A percentile compares a stretch with the other conserved stretches of the same genome.
These are phyloP conservation scores for Candida yuanshanica DNA, from an alignment of 805 yeast genomes.

Conservation along the genomic window DNA sequence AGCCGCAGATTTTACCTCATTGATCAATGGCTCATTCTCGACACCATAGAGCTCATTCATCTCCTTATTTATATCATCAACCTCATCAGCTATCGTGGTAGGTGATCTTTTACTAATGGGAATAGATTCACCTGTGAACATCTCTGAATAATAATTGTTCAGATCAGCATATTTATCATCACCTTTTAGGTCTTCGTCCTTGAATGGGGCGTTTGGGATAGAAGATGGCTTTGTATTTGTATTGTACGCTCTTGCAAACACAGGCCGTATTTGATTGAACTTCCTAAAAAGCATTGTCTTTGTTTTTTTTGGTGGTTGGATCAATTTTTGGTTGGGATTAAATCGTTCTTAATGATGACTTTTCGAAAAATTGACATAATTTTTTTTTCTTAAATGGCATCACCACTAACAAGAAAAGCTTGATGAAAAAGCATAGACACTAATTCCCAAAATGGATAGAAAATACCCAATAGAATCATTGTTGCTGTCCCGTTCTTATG, in stretches of 20 bases:
- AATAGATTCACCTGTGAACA: conserved; percentile 23
- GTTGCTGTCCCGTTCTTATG: conserved; percentile 17
- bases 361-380: too few relatives aligned
- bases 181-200: not conserved
- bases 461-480: conserved; percentile 20
- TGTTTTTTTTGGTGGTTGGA: not conserved
- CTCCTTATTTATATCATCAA: conserved; percentile 31
- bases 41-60: conserved; percentile 25
- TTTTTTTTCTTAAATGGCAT: too few relatives aligned
- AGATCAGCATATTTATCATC: conserved; percentile 26
- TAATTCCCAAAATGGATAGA: conserved; percentile 14
- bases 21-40: conserved; percentile 2
- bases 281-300: not conserved
- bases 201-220: not conserved
- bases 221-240: not conserved
- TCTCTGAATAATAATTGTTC: conserved; percentile 29
- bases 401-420: too few relatives aligned
- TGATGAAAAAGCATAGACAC: too few relatives aligned
- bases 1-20: not conserved
- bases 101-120: not conserved
- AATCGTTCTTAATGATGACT: too few relatives aligned
- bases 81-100: conserved; percentile 15
- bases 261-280: not conserved
- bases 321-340: too few relatives aligned
- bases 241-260: not conserved